These are phyloP conservation scores for Iberis pinnata DNA, from an alignment of 345 rosid genomes.

Conservation along the genomic window DNA sequence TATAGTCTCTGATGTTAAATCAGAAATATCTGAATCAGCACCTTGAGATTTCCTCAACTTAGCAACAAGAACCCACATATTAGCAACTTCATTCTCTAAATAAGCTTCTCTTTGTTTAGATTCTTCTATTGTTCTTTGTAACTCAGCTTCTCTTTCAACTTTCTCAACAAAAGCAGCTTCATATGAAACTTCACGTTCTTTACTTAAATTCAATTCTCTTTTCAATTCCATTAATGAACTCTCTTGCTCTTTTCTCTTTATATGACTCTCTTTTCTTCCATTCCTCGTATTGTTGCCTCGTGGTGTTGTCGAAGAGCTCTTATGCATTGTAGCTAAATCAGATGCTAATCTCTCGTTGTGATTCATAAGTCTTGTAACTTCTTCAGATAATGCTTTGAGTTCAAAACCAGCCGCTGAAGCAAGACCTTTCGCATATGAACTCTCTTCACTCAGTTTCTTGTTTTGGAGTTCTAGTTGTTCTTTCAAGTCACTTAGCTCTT, in stretches of 20 bases:
- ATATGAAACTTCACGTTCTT: slow-evolving; percentile 64
- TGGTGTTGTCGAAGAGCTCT: slow-evolving; percentile 45
- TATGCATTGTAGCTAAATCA: slow-evolving; percentile 48
- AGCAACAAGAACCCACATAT: slow-evolving; percentile 97
- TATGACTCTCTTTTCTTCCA: slow-evolving; percentile 38
- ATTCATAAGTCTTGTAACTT: slow-evolving; percentile 88
- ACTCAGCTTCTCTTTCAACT: slow-evolving; percentile 65
- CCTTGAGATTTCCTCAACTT: slow-evolving; percentile 71
- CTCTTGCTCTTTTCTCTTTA: slow-evolving; percentile 56
- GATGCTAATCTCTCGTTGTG: slow-evolving; percentile 61
- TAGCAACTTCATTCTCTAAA: slow-evolving; percentile 92
- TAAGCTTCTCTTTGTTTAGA: slow-evolving; percentile 90
- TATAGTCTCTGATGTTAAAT: slow-evolving; percentile 28
- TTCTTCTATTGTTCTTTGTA: slow-evolving; percentile 67
- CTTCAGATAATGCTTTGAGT: slow-evolving; percentile 94
- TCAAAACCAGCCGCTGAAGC: slow-evolving; percentile 98
- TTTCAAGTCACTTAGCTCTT: slow-evolving; percentile 46
- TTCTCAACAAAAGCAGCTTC: slow-evolving; percentile 66
- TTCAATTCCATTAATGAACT: slow-evolving; percentile 54
- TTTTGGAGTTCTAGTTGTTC: slow-evolving; percentile 58
- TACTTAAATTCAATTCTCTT: slow-evolving; percentile 57
- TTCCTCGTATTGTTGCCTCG: slow-evolving; percentile 42
- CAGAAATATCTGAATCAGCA: slow-evolving; percentile 31
- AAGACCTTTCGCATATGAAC: slow-evolving; percentile 89
- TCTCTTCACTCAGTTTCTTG: slow-evolving; percentile 79